These are phyloP conservation scores for Fusarium udum DNA, from an alignment of 2,329 filamentous ascomycete species.

Conservation along the genomic window DNA sequence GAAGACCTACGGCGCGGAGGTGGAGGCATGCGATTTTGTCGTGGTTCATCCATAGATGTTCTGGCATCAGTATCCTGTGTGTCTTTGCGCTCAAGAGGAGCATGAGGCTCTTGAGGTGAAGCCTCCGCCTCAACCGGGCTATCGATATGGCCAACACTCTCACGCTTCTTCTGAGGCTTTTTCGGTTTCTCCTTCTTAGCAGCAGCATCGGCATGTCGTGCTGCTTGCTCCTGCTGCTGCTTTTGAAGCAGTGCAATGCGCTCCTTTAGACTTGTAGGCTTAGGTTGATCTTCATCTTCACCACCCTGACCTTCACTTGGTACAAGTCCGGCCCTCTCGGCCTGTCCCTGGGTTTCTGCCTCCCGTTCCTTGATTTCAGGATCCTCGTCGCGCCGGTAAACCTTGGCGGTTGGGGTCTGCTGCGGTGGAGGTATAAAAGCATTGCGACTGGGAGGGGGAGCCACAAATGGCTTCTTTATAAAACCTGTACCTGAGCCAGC, in stretches of 20 bases:
- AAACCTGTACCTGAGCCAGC: constrained; percentile 70
- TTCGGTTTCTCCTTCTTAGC: constrained; percentile 91
- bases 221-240: constrained; percentile 90
- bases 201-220: constrained; percentile 79
- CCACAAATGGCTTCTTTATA: constrained; percentile 96
- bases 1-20: constrained; percentile 64
- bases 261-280: constrained; percentile 93
- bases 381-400: constrained; percentile 90
- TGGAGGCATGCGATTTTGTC: constrained; percentile 50
- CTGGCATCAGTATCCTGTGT: constrained; percentile 59
- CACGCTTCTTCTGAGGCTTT: constrained; percentile 74
- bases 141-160: constrained; percentile 51
- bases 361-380: constrained; percentile 74
- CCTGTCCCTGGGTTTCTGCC: constrained; percentile 71
- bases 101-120: constrained; percentile 42
- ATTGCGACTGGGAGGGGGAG: constrained; percentile 91
- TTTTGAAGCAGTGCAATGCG: constrained; percentile 93
- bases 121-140: constrained; percentile 44
- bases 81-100: constrained; percentile 56
- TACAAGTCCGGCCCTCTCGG: constrained; percentile 73
- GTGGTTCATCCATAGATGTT: constrained; percentile 60
- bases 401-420: constrained; percentile 75
- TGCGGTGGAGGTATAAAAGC: constrained; percentile 83
- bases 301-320: constrained; percentile 57
- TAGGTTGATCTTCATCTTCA: constrained; percentile 81